These are phyloP conservation scores for Blepharisma japonicum DNA, from an alignment of 73 alveolate species.

Conservation along the genomic window DNA sequence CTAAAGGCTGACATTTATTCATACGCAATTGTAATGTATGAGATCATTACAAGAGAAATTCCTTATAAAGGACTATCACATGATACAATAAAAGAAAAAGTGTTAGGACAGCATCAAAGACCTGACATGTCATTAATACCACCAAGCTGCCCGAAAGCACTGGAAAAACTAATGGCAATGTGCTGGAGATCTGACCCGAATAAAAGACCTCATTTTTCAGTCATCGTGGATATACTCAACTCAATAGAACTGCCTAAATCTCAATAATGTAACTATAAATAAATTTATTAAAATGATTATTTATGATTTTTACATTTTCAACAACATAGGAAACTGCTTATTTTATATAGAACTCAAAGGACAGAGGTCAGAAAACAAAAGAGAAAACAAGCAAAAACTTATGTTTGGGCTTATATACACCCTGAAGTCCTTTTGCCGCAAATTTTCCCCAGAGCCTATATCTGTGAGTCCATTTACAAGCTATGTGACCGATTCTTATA, in stretches of 20 bases:
- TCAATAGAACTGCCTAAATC: not conserved
- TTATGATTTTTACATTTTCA: conserved; percentile 18
- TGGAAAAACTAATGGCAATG: conserved; percentile 48
- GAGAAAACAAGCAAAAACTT: conserved; percentile 18
- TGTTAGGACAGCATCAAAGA: conserved; percentile 40
- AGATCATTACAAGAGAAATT: conserved; percentile 48
- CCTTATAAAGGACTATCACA: conserved; percentile 46
- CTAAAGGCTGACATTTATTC: conserved; percentile 68
- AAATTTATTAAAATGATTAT: not conserved
- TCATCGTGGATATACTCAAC: conserved; percentile 12
- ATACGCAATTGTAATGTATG: conserved; percentile 67
- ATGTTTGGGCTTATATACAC: conserved; percentile 18
- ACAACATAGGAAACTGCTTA: conserved; percentile 22
- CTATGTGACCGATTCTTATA: conserved; percentile 11
- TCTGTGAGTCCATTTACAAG: conserved; percentile 6
- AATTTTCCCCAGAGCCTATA: conserved; percentile 4
- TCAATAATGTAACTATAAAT: too few species aligned
- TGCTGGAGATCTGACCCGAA: conserved; percentile 62
- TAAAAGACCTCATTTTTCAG: conserved; percentile 54
- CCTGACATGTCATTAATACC: conserved; percentile 17
- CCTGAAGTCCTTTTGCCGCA: conserved; percentile 2
- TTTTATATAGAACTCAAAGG: not conserved
- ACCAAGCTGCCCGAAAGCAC: conserved; percentile 48
- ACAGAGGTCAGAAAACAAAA: not conserved
- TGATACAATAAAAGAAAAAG: not conserved